Evolutionary conservation across 2,329 filamentous ascomycete species (phyloP), one percentile per base, ranked within the genome.

Genomic region (Tolypocladium cylindrosporum): DNA sequence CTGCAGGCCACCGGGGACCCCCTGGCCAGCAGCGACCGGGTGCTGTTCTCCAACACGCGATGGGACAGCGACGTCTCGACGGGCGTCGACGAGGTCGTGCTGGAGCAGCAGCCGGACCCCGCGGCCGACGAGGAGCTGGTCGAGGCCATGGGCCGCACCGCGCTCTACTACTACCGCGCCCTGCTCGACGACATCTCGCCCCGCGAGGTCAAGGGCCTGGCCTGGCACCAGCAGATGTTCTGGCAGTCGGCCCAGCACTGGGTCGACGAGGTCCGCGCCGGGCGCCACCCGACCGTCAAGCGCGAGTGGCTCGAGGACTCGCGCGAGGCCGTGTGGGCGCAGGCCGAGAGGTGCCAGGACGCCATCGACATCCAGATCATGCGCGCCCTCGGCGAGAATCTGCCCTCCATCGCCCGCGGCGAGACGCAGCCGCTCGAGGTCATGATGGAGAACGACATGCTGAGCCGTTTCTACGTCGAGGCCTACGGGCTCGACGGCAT

Each of bases 401-500:
- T 51, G 27, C 31, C 63, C 2, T 59, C 56, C 4, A 71, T 76
- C 37, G 62, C 75, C 5, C 57, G 62, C 4, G 69, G 68, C 2
- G 65, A 69, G 42, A 62, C 68, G 11, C 68, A 74, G 54, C 70
- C 72, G 0, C 63, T 75, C 0, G 65, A 71, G 50, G 62, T 75
- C 16, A 68, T 75, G 56, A 70, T 74, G 55, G 66, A 69, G 39
- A 65, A 69, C 2, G 66, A 69, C 41, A 63, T 72, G 8, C 69
- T 72, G 2, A 59, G 57, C 14, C 54, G 60, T 4, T 60, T 57
- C 45, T 64, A 63, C 39, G 57, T 58, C 16, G 59, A 56, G 24
- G 45, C 42, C 9, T 56, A 52, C 51, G 36, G 31, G 19, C 55
- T 55, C 36, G 48, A 52, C 10, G 43, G 48, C 6, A 56, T 37